Percentiles rank a stretch among this genome's conserved stretches.
Conservation (phyloP, 2,329 filamentous ascomycete species). For the Neoarthrinium moseri region DNA sequence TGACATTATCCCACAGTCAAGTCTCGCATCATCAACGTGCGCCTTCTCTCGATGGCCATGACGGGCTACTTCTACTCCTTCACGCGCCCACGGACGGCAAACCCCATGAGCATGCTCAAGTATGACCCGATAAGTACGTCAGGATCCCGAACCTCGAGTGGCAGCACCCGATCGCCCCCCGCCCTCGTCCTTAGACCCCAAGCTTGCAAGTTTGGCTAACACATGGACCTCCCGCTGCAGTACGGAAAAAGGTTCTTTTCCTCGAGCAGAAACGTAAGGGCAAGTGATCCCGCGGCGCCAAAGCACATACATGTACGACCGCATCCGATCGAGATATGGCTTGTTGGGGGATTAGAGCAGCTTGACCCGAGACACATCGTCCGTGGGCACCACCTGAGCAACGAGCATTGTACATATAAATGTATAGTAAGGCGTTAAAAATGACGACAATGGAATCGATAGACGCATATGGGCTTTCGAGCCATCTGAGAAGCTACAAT, state of each 20-base stretch:
- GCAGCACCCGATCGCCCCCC: neutral
- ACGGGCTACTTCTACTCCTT: conserved; percentile 97
- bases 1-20: conserved; percentile 59
- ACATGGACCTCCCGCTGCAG: conserved; percentile 41
- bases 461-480: too few relatives aligned
- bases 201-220: neutral
- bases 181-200: neutral
- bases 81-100: conserved; percentile 74
- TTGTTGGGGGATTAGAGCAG: neutral
- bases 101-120: conserved; percentile 95
- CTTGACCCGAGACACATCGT: too few relatives aligned
- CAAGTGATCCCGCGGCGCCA: too few relatives aligned
- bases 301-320: neutral
- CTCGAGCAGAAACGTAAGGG: conserved; percentile 85
- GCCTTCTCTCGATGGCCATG: conserved; percentile 97
- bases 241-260: conserved; percentile 94
- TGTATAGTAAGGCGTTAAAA: too few relatives aligned
- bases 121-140: conserved; percentile 92
- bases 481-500: too few relatives aligned
- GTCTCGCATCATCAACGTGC: conserved; percentile 88
- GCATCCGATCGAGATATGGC: neutral
- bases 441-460: too few relatives aligned
- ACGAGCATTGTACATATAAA: too few relatives aligned
- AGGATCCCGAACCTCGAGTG: neutral
- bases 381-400: too few relatives aligned